Conservation (phyloP, 345 rosid species). For the Brassica juncea region DNA sequence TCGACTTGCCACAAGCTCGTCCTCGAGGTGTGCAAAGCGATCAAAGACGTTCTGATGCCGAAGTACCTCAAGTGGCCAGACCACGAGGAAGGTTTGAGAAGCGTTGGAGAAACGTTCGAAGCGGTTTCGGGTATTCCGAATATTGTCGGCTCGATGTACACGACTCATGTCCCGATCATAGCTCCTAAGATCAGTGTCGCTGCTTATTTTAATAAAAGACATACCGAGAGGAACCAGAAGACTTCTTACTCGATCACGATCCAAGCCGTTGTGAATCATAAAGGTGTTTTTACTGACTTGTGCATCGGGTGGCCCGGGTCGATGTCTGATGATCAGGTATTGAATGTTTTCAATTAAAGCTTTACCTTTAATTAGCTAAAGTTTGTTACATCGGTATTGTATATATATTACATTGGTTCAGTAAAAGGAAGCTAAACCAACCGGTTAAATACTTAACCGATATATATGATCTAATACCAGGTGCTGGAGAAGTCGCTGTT, state of each 20-base stretch:
- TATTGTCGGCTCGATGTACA: conserved; percentile 74
- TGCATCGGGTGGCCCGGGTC: conserved; percentile 93
- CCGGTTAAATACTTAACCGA: too few species aligned
- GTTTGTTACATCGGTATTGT: too few species aligned
- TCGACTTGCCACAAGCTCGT: conserved; percentile 81
- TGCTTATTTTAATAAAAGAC: conserved; percentile 77
- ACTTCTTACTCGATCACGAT: conserved; percentile 72
- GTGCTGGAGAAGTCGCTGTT: conserved; percentile 75
- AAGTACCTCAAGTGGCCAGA: conserved; percentile 80
- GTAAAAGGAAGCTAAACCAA: too few species aligned
- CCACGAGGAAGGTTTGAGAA: conserved; percentile 50
- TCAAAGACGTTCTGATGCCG: conserved; percentile 71
- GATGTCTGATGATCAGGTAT: conserved; percentile 73
- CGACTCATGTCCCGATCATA: conserved; percentile 74
- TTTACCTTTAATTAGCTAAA: too few species aligned
- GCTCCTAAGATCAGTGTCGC: conserved; percentile 78
- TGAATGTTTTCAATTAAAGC: too few species aligned
- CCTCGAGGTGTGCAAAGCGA: conserved; percentile 77
- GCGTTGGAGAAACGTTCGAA: conserved; percentile 50
- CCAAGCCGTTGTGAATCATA: conserved; percentile 69
- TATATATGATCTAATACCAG: conserved; percentile 22
- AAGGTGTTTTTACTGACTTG: conserved; percentile 73
- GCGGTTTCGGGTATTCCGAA: conserved; percentile 65
- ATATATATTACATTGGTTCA: too few species aligned
- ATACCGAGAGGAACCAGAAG: conserved; percentile 77